These are phyloP conservation scores for Massariosphaeria phaeospora DNA, from an alignment of 495 filamentous ascomycete species.

Conservation along the genomic window DNA sequence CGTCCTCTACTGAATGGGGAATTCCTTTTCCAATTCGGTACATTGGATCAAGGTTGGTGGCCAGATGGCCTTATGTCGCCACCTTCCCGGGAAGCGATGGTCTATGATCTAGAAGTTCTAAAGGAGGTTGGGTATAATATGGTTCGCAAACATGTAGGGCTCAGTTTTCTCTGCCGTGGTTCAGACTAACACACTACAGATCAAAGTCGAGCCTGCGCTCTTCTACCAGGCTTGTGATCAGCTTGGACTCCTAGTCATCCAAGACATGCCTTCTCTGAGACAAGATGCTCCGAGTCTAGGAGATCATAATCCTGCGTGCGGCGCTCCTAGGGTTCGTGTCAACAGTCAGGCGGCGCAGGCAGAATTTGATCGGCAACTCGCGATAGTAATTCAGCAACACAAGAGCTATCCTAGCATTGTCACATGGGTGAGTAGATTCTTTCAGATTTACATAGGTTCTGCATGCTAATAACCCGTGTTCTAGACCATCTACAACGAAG, in stretches of 20 bases:
- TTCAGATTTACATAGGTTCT: no score
- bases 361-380: constrained; percentile 60
- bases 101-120: constrained; percentile 56
- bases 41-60: constrained; percentile 66
- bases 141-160: constrained; percentile 60
- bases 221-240: constrained; percentile 65
- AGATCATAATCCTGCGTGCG: background rate
- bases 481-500: constrained; percentile 66
- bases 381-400: constrained; percentile 56
- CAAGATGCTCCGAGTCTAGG: constrained; percentile 39
- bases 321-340: background rate
- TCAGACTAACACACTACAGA: constrained; percentile 39
- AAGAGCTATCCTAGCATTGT: constrained; percentile 59
- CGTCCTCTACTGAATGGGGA: constrained; percentile 60
- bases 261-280: constrained; percentile 61
- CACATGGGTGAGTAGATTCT: constrained; percentile 41
- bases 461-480: background rate
- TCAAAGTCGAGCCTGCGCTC: constrained; percentile 62
- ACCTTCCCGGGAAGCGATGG: constrained; percentile 59
- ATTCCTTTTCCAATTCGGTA: constrained; percentile 61
- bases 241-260: constrained; percentile 58
- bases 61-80: constrained; percentile 61
- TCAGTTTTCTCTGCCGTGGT: background rate
- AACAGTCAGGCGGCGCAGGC: constrained; percentile 46
- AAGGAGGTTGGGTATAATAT: constrained; percentile 63